Evolutionary conservation across 1,284 basidiomycete genomes (phyloP).

Genomic region (Ceratobasidium theobromae): DNA sequence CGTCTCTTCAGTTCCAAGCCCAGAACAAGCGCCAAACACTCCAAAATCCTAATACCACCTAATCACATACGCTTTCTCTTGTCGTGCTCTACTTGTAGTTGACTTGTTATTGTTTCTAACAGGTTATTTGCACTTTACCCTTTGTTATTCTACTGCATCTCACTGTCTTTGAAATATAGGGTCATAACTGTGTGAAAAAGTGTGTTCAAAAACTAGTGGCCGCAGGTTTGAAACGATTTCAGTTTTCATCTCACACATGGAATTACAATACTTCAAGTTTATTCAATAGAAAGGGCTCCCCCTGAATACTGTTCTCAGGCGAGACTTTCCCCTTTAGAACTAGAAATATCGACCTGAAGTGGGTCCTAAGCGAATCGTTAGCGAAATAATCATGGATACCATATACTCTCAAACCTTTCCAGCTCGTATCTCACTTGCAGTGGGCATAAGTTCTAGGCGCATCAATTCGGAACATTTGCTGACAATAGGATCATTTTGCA

Average conservation of each 20-base stretch:
- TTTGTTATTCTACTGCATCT: not conserved
- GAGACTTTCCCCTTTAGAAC: not conserved
- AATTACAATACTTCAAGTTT: not conserved
- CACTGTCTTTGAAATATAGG: not conserved
- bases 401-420: constrained; percentile 46
- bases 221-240: too few relatives aligned
- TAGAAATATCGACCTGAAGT: constrained; percentile 41
- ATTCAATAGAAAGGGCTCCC: not conserved
- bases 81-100: not conserved
- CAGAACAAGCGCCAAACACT: not conserved
- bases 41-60: not conserved
- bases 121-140: not conserved
- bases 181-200: too few relatives aligned
- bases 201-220: too few relatives aligned
- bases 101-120: not conserved
- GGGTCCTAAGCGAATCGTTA: constrained; percentile 38
- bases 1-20: not conserved
- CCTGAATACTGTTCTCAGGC: not conserved
- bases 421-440: constrained; percentile 66
- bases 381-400: not conserved
- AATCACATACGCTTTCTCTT: too few relatives aligned
- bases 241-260: not conserved
- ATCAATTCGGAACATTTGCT: constrained; percentile 80
- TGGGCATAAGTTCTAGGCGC: constrained; percentile 78
- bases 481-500: constrained; percentile 83